Percentiles rank a stretch among this genome's conserved stretches.
Evolutionary conservation across 2,329 filamentous ascomycete genomes (phyloP).

Genomic region (Periconia digitata): DNA sequence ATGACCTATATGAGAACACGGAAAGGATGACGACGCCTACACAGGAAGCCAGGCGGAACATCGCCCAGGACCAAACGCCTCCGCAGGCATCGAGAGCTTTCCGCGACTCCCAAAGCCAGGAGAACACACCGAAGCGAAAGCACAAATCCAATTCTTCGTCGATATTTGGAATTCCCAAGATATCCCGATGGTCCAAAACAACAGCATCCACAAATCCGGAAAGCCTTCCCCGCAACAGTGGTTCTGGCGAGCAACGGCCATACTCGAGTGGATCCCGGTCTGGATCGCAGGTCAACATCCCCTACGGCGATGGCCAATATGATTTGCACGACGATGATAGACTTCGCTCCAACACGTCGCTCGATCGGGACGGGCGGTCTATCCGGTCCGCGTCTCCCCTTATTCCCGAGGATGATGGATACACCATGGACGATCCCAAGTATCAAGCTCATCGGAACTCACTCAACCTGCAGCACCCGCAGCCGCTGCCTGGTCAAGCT

Average conservation of each 20-base stretch:
- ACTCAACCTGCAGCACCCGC: constrained; percentile 76
- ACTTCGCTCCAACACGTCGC: constrained; percentile 44
- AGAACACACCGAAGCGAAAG: constrained; percentile 81
- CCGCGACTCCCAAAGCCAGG: constrained; percentile 63
- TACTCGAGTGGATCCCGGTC: constrained; percentile 72
- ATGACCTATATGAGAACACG: constrained; percentile 61
- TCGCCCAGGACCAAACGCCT: constrained; percentile 50
- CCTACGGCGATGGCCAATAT: constrained; percentile 63
- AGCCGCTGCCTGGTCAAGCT: constrained; percentile 73
- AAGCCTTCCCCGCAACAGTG: constrained; percentile 68
- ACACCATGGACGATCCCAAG: constrained; percentile 65
- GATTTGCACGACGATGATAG: constrained; percentile 62
- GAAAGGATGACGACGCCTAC: constrained; percentile 64
- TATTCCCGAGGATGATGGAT: constrained; percentile 54
- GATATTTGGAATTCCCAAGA: constrained; percentile 74
- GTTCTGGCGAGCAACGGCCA: constrained; percentile 60
- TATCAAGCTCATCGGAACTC: constrained; percentile 82
- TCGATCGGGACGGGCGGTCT: constrained; percentile 27
- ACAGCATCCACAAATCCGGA: constrained; percentile 85
- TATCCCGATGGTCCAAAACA: constrained; percentile 96
- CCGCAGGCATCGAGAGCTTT: constrained; percentile 50
- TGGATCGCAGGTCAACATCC: constrained; percentile 70
- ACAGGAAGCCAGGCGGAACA: constrained; percentile 50
- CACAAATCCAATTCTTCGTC: constrained; percentile 85
- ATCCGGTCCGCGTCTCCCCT: constrained; percentile 51